Evolutionary conservation across 1,139 yeast species (phyloP).

Genomic region (Meyerozyma smithsonii): DNA sequence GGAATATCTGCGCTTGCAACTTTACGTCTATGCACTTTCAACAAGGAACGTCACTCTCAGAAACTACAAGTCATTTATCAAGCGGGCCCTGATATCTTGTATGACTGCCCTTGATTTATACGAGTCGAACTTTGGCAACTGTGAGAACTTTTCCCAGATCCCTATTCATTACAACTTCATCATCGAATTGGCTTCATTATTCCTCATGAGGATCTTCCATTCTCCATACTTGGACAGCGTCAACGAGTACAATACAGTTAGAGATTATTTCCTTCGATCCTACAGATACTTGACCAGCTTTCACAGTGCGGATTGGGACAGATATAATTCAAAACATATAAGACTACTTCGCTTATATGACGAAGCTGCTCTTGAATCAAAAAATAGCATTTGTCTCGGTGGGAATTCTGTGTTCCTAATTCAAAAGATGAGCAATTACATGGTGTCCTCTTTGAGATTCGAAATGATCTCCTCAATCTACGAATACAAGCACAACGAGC

Average conservation of each 20-base stretch:
- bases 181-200: constrained; percentile 30
- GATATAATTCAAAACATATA: constrained; percentile 23
- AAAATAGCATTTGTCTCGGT: constrained; percentile 1
- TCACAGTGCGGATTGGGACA: constrained; percentile 20
- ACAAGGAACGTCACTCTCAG: constrained; percentile 21
- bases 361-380: constrained; percentile 12
- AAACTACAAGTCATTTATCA: constrained; percentile 28
- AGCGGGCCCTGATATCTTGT: constrained; percentile 30
- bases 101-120: constrained; percentile 22
- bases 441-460: constrained; percentile 35
- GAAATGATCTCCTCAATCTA: constrained; percentile 42
- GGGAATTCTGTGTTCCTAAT: not conserved
- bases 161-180: constrained; percentile 42
- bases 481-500: constrained; percentile 12
- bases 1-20: constrained; percentile 38
- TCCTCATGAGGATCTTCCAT: constrained; percentile 31
- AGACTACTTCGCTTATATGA: constrained; percentile 30
- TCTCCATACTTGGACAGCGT: constrained; percentile 31
- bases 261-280: constrained; percentile 24
- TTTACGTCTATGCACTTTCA: constrained; percentile 34
- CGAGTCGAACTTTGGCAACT: constrained; percentile 18
- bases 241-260: constrained; percentile 29
- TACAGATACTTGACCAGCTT: constrained; percentile 19
- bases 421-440: constrained; percentile 33
- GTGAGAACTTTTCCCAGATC: constrained; percentile 25